These are phyloP conservation scores for Phlyctochytrium planicorne DNA, from an alignment of 192 early-diverging fungal species.

Conservation along the genomic window DNA sequence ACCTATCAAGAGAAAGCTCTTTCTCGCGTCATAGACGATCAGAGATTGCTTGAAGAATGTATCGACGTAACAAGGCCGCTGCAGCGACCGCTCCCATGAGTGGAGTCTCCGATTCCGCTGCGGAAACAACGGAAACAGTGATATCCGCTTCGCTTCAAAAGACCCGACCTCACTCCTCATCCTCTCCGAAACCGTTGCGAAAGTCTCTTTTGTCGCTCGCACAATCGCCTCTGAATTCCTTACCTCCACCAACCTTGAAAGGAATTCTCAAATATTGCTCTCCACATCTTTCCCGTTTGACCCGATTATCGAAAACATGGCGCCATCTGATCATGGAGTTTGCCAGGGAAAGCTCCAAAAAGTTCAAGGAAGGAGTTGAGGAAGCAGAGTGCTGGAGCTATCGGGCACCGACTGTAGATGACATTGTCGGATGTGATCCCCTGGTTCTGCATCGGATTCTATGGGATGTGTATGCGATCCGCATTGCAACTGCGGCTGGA, in stretches of 20 bases:
- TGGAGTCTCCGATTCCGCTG: no score
- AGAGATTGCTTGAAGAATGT: no score
- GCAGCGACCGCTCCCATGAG: no score
- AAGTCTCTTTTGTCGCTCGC: no score
- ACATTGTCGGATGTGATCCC: not conserved
- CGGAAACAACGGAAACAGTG: no score
- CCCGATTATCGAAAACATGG: not conserved
- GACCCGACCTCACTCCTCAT: no score
- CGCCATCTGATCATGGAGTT: not conserved
- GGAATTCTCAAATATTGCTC: not conserved
- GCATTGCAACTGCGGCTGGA: not conserved
- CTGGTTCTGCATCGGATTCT: not conserved
- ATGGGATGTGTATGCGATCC: not conserved
- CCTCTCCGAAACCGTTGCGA: no score
- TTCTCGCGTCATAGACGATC: no score
- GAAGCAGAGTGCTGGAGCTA: not conserved
- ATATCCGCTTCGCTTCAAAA: no score
- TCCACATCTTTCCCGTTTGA: not conserved
- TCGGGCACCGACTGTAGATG: not conserved
- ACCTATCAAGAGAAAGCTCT: no score
- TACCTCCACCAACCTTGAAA: not conserved
- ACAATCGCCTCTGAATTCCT: no score
- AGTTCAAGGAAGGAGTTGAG: not conserved
- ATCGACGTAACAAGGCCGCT: no score
- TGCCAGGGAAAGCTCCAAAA: not conserved